Base-by-base conservation (phyloP, 768 basidiomycete species). In the Clathrus columnatus region DNA sequence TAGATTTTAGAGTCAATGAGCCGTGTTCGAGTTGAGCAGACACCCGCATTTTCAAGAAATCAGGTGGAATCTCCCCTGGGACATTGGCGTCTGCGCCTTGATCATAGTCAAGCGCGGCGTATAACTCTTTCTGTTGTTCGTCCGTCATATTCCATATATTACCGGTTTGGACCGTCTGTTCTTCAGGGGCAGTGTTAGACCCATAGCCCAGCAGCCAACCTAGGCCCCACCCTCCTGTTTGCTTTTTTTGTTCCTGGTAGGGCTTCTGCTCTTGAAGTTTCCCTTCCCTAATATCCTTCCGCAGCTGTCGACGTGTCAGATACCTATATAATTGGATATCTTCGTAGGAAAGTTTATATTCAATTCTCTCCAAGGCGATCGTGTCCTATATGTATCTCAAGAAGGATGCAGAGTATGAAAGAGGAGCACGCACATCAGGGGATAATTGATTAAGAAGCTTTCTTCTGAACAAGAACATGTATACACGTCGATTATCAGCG, bases 301-400 rank as follows among this genome's bases (percentile, higher is more conserved):
- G 83, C 16, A 95, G 74, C 60, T 83, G 83, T 2, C 91, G 91
- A 24, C 90, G 84, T 0, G 92, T 90, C 58, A 98, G 91, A 3
- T 93, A 97, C 28, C 96, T 83, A 71, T 98, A 99, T 70, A 97
- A 96, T 3, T 95, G 85, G 50, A 99, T 84, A 63, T 98, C 96
- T 67, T 95, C 91, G 61, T 97, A 98, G 0, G 84, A 78, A 26
- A 98, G 75, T 66, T 91, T 91, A 60, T 68, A 73, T 67, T 99
- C 96, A 54, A 98, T 71, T 0, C 69, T 73, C 46, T 83, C 78
- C 27, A 94, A 71, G 16, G 60, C 59, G 7, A 59, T 57, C 7
- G 51, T 60, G 16, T 70, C 69, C 68, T 58, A 45, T 32, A 5
- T 59, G 50, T 56, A 59, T 42, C 18, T 21, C 20, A 5, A 28